Conservation (phyloP, 306 rosid genomes). For the Pterocarpus santalinus region DNA sequence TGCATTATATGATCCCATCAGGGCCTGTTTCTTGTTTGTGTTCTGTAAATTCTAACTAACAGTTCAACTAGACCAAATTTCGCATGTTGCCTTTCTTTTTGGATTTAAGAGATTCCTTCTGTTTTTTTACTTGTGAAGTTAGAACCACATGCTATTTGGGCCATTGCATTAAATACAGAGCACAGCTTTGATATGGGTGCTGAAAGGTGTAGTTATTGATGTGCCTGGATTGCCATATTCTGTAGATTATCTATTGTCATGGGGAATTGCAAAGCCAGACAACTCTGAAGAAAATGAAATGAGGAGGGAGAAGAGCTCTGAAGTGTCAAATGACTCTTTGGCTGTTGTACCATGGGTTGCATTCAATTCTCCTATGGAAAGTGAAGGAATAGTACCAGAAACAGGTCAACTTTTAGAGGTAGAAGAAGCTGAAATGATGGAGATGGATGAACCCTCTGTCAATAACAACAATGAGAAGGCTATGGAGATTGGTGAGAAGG, state of each 20-base stretch:
- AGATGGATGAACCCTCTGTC: conserved; percentile 41
- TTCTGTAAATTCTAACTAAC: neutral
- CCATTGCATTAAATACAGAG: neutral
- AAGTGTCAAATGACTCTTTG: conserved; percentile 42
- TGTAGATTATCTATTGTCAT: conserved; percentile 40
- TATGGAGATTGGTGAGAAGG: conserved; percentile 7
- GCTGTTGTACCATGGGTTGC: conserved; percentile 65
- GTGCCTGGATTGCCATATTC: neutral
- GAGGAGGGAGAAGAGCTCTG: conserved; percentile 42
- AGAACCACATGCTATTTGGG: no score
- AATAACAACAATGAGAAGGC: neutral
- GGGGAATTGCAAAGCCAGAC: conserved; percentile 32
- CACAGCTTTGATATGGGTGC: neutral
- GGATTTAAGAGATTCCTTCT: no score
- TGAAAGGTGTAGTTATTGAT: conserved; percentile 4
- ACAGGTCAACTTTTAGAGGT: conserved; percentile 38
- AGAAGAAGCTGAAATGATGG: conserved; percentile 61
- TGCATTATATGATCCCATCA: neutral
- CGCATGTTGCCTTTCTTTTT: neutral
- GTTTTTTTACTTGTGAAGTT: no score
- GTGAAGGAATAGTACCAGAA: conserved; percentile 33
- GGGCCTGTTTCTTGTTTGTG: neutral
- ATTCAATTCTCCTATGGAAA: conserved; percentile 23
- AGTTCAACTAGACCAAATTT: conserved; percentile 12
- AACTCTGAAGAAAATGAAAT: conserved; percentile 36